phyloP scores from a whole-genome alignment of 148 eudicot species.

The Heliamphora exappendiculata region DNA sequence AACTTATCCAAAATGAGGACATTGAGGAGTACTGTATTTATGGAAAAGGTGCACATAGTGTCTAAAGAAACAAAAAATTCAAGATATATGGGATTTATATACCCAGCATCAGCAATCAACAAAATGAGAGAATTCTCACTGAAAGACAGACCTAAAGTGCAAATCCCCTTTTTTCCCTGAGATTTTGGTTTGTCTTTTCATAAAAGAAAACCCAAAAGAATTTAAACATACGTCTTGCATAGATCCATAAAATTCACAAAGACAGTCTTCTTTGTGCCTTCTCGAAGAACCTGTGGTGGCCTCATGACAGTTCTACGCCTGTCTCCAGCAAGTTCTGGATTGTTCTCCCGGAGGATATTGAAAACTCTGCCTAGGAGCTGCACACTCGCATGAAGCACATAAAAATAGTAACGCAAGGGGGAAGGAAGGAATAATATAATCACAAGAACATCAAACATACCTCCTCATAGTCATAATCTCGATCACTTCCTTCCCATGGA shows the following conservation, averaged over 20 bases:
- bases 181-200: background rate
- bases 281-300: constrained; percentile 42
- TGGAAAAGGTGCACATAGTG: background rate
- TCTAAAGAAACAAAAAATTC: background rate
- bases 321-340: constrained; percentile 40
- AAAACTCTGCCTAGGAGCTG: constrained; percentile 39
- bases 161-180: background rate
- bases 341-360: constrained; percentile 26
- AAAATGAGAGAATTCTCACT: background rate
- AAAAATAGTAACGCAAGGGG: constrained; percentile 2
- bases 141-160: background rate
- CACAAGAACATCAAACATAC: constrained; percentile 13
- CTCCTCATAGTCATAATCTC: constrained; percentile 38
- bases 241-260: constrained; percentile 40
- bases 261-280: constrained; percentile 36
- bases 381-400: background rate
- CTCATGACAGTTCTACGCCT: constrained; percentile 42
- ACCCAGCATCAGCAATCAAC: background rate
- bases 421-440: background rate
- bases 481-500: constrained; percentile 33
- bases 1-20: background rate
- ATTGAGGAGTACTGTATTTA: background rate
- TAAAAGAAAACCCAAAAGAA: background rate
- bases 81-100: background rate
- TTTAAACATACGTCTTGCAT: constrained; percentile 30